Evolutionary conservation across 169 alveolate species (phyloP).

Genomic region (Plasmodium blacklocki): DNA sequence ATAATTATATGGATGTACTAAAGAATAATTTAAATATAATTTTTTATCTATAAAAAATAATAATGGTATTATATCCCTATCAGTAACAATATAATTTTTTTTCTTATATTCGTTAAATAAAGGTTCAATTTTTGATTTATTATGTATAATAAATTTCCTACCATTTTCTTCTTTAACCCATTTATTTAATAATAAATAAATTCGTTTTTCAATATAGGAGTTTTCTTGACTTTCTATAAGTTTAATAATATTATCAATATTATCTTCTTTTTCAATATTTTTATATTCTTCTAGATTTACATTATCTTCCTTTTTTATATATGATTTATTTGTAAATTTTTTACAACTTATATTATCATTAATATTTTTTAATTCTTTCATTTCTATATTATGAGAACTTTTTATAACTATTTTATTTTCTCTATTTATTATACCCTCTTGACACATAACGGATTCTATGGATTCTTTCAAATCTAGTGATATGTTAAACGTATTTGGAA

Average conservation of each 20-base stretch:
- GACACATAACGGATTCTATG: not conserved
- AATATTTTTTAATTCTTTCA: not conserved
- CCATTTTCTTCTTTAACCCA: constrained; percentile 74
- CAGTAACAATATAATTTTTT: constrained; percentile 60
- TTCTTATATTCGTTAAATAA: constrained; percentile 60
- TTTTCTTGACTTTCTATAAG: constrained; percentile 43
- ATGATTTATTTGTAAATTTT: not conserved
- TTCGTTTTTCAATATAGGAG: constrained; percentile 52
- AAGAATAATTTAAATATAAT: constrained; percentile 53
- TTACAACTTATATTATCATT: not conserved
- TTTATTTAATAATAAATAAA: constrained; percentile 25
- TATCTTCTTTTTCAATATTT: not conserved
- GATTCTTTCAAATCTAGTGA: constrained; percentile 18
- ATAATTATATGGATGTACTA: constrained; percentile 58
- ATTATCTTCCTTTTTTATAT: not conserved
- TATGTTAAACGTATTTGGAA: constrained; percentile 16
- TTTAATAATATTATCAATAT: constrained; percentile 22
- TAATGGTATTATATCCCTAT: constrained; percentile 57
- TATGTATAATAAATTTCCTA: constrained; percentile 54
- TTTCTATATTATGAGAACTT: no score
- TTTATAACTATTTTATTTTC: not conserved
- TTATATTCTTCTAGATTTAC: not conserved
- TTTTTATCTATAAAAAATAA: constrained; percentile 63
- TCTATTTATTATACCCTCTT: not conserved
- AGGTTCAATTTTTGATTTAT: constrained; percentile 35